Evolutionary conservation across 2,329 filamentous ascomycete genomes (phyloP), one percentile per base, ranked within the genome.

Genomic region (Byssothecium circinans): DNA sequence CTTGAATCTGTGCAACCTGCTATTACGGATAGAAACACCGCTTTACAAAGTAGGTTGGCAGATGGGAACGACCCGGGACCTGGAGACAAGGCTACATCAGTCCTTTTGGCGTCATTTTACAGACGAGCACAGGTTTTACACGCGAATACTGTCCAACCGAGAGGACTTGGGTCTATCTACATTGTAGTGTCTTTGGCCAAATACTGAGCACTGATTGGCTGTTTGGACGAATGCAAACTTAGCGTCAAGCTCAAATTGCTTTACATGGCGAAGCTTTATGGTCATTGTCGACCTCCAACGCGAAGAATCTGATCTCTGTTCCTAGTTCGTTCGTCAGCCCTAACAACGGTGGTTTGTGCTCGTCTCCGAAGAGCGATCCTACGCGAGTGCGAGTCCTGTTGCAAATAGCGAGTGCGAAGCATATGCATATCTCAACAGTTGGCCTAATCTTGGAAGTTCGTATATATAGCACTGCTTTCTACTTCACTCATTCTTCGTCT

Each of bases 221-320:
- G 36, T 14, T 30, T 32, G 22, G 8, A 34, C 53, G 53, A 52
- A 54, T 52, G 53, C 53, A 49, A 54, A 48, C 27, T 56, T 56
- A 53, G 53, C 53, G 50, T 32, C 43, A 19, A 44, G 47, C 43
- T 32, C 43, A 19, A 44, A 44, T 40, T 38, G 20, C 8, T 32
- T 41, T 36, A 39, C 14, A 39, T 36, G 45, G 45, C 49, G 45
- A 48, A 52, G 36, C 15, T 14, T 15, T 23, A 33, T 6, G 10
- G 19, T 23, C 23, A 15, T 23, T n/a, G 5, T 19, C 8, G 12
- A 12, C 8, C 22, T 20, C 8, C 8, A 12, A 10, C 12, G n/a
- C n/a, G 22, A 27, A 32, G 14, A 11, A 17, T 38, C 23, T 10
- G 10, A 10, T 25, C 5, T 25, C 23, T 25, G 23, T 5, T 5